Evolutionary conservation across 2,329 filamentous ascomycete species (phyloP).

Genomic region (Phyllosticta citriasiana): DNA sequence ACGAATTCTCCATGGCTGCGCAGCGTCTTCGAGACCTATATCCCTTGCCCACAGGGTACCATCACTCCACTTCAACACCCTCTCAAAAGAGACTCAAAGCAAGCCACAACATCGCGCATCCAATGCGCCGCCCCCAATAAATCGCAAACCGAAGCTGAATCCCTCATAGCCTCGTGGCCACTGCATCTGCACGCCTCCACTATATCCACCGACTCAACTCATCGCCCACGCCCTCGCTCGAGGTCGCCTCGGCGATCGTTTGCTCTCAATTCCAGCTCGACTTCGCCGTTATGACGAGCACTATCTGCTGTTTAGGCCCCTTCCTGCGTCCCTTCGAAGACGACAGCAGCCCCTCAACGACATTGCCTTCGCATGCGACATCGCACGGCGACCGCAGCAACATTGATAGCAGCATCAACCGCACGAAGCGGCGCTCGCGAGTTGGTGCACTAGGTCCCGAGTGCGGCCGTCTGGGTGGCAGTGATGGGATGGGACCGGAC

Average conservation of each 20-base stretch:
- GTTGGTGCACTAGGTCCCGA: neutral
- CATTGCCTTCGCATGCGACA: neutral
- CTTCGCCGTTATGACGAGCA: conserved; percentile 25
- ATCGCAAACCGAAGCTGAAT: too few species aligned
- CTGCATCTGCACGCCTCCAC: conserved; percentile 18
- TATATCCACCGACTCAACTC: conserved; percentile 15
- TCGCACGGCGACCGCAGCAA: neutral
- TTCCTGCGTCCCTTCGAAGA: conserved; percentile 25
- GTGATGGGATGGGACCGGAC: neutral
- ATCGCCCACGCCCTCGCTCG: conserved; percentile 13
- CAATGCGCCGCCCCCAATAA: neutral
- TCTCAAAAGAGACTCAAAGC: too few species aligned
- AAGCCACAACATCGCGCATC: too few species aligned
- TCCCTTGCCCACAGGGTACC: too few species aligned
- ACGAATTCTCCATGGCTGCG: too few species aligned
- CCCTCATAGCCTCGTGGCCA: conserved; percentile 15
- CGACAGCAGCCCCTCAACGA: conserved; percentile 13
- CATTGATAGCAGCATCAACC: neutral
- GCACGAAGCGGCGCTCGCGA: neutral
- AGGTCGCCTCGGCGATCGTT: conserved; percentile 18
- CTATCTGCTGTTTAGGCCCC: conserved; percentile 23
- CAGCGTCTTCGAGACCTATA: too few species aligned
- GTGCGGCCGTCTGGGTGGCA: neutral
- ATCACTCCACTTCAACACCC: too few species aligned
- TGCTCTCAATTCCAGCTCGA: conserved; percentile 26